Evolutionary conservation across 352 stramenopile species (phyloP), one percentile per base, ranked within the genome.

Genomic region (Pythium apleroticum): DNA sequence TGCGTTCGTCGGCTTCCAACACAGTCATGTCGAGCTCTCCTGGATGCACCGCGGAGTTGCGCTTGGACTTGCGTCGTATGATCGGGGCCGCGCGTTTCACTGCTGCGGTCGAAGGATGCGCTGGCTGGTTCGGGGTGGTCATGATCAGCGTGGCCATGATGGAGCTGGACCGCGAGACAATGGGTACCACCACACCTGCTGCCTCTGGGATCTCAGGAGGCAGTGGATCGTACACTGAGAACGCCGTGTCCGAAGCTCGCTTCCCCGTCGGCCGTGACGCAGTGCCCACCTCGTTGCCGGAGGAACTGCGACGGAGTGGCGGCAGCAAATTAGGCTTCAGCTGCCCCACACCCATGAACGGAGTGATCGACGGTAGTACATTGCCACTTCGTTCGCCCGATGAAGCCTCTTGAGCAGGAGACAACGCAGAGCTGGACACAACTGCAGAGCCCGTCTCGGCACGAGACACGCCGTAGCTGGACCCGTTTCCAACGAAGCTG

Each of bases 181-280:
- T 9, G 11, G 41, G 31, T 3, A 24, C 25, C 22, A 15, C 10
- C 12, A 57, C 43, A 7, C 0, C 4, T 9, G 41, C n/a, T 15
- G 20, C 17, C 27, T 22, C 43, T 1, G 45, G n/a, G 10, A 24
- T 1, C 2, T 33, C 46, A 4, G 12, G 39, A 22, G 46, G 19
- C 17, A 25, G 20, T 5, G 58, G 58, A 11, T 66, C 59, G 39
- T 66, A 66, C 22, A 66, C 59, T 10, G 59, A 66, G 37, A 66
- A 66, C 7, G 59, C 59, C 22, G 19, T 25, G 17, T 22, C 15
- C 31, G 24, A 33, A 12, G 14, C 7, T 7, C 24, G 25, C 37
- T 28, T 39, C 30, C 27, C 20, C 4, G 28, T n/a, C 22, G 25
- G 14, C 0, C n/a, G 17, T 33, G 46, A 22, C 10, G 25, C 25